These are phyloP conservation scores for Pyrenophora seminiperda DNA, from an alignment of 2,329 filamentous ascomycete genomes.

Conservation along the genomic window DNA sequence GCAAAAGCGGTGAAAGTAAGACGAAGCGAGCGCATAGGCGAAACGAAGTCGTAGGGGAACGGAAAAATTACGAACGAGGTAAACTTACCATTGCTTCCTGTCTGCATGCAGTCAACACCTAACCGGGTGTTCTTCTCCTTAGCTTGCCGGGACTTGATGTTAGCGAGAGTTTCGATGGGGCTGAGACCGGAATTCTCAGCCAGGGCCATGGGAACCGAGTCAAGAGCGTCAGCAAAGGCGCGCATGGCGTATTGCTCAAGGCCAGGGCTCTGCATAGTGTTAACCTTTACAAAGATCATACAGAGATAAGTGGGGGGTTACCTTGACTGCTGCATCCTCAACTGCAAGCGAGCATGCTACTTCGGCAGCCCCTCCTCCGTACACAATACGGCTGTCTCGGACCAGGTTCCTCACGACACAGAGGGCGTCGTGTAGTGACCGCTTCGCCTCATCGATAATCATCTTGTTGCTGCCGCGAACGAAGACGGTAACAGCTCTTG, in stretches of 20 bases:
- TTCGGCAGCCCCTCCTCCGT: slow-evolving; percentile 94
- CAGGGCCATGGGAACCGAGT: slow-evolving; percentile 91
- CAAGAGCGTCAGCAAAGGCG: slow-evolving; percentile 92
- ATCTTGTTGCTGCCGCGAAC: slow-evolving; percentile 99
- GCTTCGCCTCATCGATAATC: slow-evolving; percentile 99
- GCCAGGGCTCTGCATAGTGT: slow-evolving; percentile 71
- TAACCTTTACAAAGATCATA: slow-evolving; percentile 3
- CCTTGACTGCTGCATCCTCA: slow-evolving; percentile 88
- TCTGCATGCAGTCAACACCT: slow-evolving; percentile 97
- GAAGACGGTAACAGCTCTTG: slow-evolving; percentile 92
- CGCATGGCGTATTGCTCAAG: slow-evolving; percentile 99
- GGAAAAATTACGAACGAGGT: slow-evolving; percentile 8
- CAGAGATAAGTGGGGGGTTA: slow-evolving; percentile 33
- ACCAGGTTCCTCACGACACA: slow-evolving; percentile 98
- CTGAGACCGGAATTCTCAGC: slow-evolving; percentile 97
- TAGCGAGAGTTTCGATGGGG: slow-evolving; percentile 92
- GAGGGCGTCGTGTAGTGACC: slow-evolving; percentile 94
- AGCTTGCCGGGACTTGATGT: slow-evolving; percentile 94
- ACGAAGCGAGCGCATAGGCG: slow-evolving; percentile 10
- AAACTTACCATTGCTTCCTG: slow-evolving; percentile 77
- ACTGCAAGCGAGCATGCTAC: slow-evolving; percentile 96
- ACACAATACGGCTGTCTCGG: slow-evolving; percentile 93
- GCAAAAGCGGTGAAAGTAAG: slow-evolving; percentile 23
- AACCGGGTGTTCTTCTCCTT: slow-evolving; percentile 80
- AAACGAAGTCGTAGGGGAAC: slow-evolving; percentile 4